Evolutionary conservation across 805 yeast species (phyloP).

Genomic region (Candida berthetii): DNA sequence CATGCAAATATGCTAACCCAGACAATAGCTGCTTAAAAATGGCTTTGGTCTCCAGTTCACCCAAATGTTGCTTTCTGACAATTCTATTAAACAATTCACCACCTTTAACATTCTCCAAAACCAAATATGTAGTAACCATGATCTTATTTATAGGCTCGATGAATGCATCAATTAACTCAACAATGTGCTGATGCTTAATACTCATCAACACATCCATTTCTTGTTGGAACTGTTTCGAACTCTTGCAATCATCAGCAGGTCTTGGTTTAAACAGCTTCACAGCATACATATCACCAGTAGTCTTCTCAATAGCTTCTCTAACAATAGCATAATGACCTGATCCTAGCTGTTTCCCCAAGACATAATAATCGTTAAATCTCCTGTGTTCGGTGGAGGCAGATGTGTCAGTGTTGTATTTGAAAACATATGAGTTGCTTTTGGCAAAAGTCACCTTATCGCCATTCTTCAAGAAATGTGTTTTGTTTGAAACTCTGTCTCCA

Average conservation of each 20-base stretch:
- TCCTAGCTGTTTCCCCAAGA: slow-evolving; percentile 54
- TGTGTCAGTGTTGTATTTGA: slow-evolving; percentile 30
- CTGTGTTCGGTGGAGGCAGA: slow-evolving; percentile 7
- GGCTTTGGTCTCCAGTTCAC: slow-evolving; percentile 57
- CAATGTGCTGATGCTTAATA: slow-evolving; percentile 66
- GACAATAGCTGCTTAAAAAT: slow-evolving; percentile 58
- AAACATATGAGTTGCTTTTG: slow-evolving; percentile 43
- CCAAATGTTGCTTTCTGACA: slow-evolving; percentile 52
- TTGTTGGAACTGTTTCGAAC: slow-evolving; percentile 43
- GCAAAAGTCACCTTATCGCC: slow-evolving; percentile 63
- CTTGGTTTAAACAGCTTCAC: slow-evolving; percentile 69
- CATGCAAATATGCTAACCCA: slow-evolving; percentile 65
- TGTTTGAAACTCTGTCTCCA: slow-evolving; percentile 44
- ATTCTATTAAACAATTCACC: slow-evolving; percentile 76
- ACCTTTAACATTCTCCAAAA: slow-evolving; percentile 65
- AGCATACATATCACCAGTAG: slow-evolving; percentile 57
- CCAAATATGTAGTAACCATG: slow-evolving; percentile 45
- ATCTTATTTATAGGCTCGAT: slow-evolving; percentile 45
- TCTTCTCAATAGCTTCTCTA: slow-evolving; percentile 55
- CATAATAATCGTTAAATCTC: slow-evolving; percentile 49
- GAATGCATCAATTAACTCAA: slow-evolving; percentile 53
- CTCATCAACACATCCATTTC: slow-evolving; percentile 62
- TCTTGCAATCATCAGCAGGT: slow-evolving; percentile 31
- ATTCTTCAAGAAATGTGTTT: slow-evolving; percentile 43
- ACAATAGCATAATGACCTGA: slow-evolving; percentile 82